Percentiles rank a stretch among this genome's conserved stretches.
Conservation (phyloP, 805 yeast genomes). For the Metschnikowia henanensis region DNA sequence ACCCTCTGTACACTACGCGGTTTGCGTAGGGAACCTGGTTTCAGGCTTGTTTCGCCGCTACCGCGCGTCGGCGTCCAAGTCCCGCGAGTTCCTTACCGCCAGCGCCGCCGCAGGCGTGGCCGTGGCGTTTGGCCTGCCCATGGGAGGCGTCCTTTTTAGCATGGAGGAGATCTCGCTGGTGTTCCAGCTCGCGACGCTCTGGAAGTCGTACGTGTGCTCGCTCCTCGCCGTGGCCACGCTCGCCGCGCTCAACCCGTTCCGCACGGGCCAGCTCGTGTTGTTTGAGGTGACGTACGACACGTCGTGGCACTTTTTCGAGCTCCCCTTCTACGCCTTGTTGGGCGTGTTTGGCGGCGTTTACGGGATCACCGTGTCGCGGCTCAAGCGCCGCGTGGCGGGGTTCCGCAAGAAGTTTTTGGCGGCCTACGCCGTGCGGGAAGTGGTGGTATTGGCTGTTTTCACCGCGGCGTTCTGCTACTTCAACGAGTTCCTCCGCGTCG, state of each 20-base stretch:
- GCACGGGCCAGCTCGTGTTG: constrained; percentile 92
- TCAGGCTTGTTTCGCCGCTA: constrained; percentile 53
- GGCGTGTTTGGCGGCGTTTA: constrained; percentile 93
- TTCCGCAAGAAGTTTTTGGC: constrained; percentile 72
- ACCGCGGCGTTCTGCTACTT: constrained; percentile 81
- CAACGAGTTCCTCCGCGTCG: constrained; percentile 75
- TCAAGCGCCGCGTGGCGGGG: constrained; percentile 72
- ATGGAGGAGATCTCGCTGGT: constrained; percentile 85
- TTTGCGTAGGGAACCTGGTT: constrained; percentile 87
- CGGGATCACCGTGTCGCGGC: constrained; percentile 74
- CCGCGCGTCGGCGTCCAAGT: constrained; percentile 44
- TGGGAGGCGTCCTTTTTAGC: constrained; percentile 93
- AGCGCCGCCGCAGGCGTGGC: constrained; percentile 98
- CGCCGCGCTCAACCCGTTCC: constrained; percentile 82
- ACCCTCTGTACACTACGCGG: constrained; percentile 97
- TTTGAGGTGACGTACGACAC: constrained; percentile 89
- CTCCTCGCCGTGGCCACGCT: constrained; percentile 82
- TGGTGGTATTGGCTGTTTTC: constrained; percentile 58
- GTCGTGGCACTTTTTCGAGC: constrained; percentile 83
- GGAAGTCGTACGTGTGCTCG: constrained; percentile 92
- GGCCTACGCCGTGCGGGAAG: constrained; percentile 66
- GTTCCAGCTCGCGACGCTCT: constrained; percentile 75
- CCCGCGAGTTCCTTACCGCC: constrained; percentile 73
- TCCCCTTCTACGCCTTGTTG: constrained; percentile 72
- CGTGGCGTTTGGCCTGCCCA: constrained; percentile 96